phyloP scores from a whole-genome alignment of 179 eudicot genomes.

The Spergularia azorica region DNA sequence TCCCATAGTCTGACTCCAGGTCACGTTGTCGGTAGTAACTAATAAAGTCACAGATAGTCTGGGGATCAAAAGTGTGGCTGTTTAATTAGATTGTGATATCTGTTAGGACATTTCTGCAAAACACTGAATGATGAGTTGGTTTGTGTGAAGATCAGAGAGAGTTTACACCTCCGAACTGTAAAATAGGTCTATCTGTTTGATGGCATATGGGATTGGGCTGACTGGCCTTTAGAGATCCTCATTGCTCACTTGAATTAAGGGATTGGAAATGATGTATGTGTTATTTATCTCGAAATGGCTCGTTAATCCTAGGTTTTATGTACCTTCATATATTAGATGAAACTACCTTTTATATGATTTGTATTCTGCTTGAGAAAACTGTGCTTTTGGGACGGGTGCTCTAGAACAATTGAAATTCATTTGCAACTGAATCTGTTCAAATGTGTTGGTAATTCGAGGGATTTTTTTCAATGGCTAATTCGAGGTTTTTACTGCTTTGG shows the following conservation, averaged over 20 bases:
- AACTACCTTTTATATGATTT: too few species aligned
- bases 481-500: constrained; percentile 11
- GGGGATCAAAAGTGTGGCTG: constrained; percentile 2
- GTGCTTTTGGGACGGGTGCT: too few species aligned
- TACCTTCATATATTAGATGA: too few species aligned
- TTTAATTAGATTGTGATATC: not conserved
- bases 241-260: not conserved
- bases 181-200: not conserved
- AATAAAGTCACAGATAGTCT: not conserved
- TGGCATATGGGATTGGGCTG: not conserved
- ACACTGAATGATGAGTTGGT: not conserved
- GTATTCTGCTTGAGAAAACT: too few species aligned
- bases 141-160: not conserved
- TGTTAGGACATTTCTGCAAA: not conserved
- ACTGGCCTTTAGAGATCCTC: not conserved
- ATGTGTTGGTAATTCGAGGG: too few species aligned
- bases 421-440: too few species aligned
- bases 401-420: too few species aligned
- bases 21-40: too few species aligned
- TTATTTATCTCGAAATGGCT: not conserved
- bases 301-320: not conserved
- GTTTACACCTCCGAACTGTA: not conserved
- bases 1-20: too few species aligned
- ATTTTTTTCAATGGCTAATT: too few species aligned
- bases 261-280: not conserved